Evolutionary conservation across 2,329 filamentous ascomycete genomes (phyloP), one percentile per base, ranked within the genome.

Genomic region (Anthostomella pinea): DNA sequence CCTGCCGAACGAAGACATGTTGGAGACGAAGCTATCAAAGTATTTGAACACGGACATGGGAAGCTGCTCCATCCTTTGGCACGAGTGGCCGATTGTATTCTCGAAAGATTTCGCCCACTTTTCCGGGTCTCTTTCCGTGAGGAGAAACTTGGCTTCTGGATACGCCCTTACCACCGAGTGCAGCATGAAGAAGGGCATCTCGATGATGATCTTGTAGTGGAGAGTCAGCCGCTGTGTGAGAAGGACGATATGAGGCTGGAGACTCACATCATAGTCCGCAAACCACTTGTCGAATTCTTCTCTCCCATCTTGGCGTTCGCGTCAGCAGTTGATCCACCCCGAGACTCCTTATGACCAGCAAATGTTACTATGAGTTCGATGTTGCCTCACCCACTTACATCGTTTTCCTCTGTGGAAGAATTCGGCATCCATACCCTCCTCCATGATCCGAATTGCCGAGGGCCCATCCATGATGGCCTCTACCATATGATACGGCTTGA

Each of bases 281-380:
- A 65, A 59, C 56, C 63, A 65, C 45, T 65, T 66, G 40, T 67
- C 63, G 28, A 64, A 67, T 26, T 67, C 64, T 8, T 46, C 48
- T 13, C 58, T 55, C 24, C 50, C 53, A 34, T 64, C 53, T 57
- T 28, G 5, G 21, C 6, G 24, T 13, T 15, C 23, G 10, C 20
- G n/a, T 44, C 30, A 45, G 28, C 22, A n/a, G n/a, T n/a, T n/a
- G n/a, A n/a, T n/a, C n/a, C n/a, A n/a, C n/a, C n/a, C n/a, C n/a
- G n/a, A n/a, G n/a, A n/a, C n/a, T 26, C 4, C 24, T 23, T 5
- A 11, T 21, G 17, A 30, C 8, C 5, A 22, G 22, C 31, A 30
- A 34, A 2, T 25, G 36, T 8, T 30, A 18, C 24, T 13, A 16
- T 17, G n/a, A 16, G 15, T 5, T 2, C 11, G 3, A 33, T 14